These are phyloP conservation scores for Claviceps sorghi DNA, from an alignment of 2,329 filamentous ascomycete species.

Conservation along the genomic window DNA sequence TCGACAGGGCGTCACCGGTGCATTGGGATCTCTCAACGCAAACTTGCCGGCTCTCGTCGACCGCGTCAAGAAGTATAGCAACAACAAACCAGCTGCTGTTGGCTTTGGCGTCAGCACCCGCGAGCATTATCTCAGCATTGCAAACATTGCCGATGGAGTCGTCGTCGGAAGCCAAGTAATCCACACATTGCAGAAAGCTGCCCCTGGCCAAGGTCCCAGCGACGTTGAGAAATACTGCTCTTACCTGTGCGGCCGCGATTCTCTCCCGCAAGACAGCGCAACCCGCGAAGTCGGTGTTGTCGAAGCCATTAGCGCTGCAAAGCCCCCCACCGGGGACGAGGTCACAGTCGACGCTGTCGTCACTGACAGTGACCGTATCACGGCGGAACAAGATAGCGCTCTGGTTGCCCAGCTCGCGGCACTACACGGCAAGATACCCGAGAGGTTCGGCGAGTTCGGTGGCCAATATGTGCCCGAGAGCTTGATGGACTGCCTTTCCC, in stretches of 20 bases:
- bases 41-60: constrained; percentile 69
- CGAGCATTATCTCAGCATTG: constrained; percentile 81
- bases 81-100: constrained; percentile 77
- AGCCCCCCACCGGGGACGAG: constrained; percentile 19
- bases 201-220: constrained; percentile 31
- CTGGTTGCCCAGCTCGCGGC: constrained; percentile 75
- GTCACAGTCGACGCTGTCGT: constrained; percentile 45
- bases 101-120: constrained; percentile 93
- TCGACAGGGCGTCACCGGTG: constrained; percentile 90
- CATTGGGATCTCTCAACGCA: constrained; percentile 65
- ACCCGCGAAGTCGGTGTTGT: constrained; percentile 56
- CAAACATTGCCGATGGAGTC: constrained; percentile 76
- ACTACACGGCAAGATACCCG: constrained; percentile 64
- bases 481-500: constrained; percentile 86
- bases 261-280: constrained; percentile 19
- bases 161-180: constrained; percentile 96
- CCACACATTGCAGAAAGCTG: constrained; percentile 44
- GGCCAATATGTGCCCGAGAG: constrained; percentile 96
- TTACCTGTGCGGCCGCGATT: constrained; percentile 40
- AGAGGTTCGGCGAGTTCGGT: constrained; percentile 88
- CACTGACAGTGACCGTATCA: constrained; percentile 54
- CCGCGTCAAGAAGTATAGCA: constrained; percentile 83
- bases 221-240: constrained; percentile 79
- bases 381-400: constrained; percentile 36
- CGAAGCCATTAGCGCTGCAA: constrained; percentile 47